Evolutionary conservation across 176 grass and related monocot species (phyloP).

Genomic region (Bothriochloa decipiens): DNA sequence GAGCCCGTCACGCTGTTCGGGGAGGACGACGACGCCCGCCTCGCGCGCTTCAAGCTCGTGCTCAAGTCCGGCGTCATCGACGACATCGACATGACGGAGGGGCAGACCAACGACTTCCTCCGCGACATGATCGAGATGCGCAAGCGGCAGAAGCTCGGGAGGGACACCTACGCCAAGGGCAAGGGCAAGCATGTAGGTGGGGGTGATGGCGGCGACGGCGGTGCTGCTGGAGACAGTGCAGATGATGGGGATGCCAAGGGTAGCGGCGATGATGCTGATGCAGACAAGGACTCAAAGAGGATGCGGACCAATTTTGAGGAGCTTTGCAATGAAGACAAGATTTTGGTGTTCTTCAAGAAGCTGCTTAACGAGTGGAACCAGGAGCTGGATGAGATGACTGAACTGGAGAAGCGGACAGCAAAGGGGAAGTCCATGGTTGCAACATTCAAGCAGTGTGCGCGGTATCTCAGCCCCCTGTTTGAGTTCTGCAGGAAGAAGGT

Average conservation of each 20-base stretch:
- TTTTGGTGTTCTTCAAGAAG: constrained; percentile 89
- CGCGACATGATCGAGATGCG: constrained; percentile 85
- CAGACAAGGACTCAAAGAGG: constrained; percentile 62
- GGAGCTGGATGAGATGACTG: constrained; percentile 79
- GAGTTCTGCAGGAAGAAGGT: constrained; percentile 98
- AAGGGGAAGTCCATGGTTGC: constrained; percentile 90
- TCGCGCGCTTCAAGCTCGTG: constrained; percentile 66
- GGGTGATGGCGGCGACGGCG: constrained; percentile 43
- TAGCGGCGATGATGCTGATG: constrained; percentile 60
- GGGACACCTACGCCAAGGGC: constrained; percentile 58
- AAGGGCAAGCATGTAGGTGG: constrained; percentile 49
- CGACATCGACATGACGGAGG: constrained; percentile 81
- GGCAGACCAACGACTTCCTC: constrained; percentile 93
- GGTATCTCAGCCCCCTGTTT: constrained; percentile 84
- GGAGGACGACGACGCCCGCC: constrained; percentile 73
- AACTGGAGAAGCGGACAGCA: constrained; percentile 75
- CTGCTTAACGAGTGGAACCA: constrained; percentile 90
- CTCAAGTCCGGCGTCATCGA: constrained; percentile 80
- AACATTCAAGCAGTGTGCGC: constrained; percentile 88
- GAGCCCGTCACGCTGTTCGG: constrained; percentile 84
- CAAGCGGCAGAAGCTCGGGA: constrained; percentile 67
- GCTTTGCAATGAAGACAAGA: constrained; percentile 83
- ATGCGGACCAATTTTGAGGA: constrained; percentile 84
- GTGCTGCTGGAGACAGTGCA: constrained; percentile 19
- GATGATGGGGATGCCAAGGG: constrained; percentile 42